phyloP scores from a whole-genome alignment of 345 rosid species.

The Citrus glauca region DNA sequence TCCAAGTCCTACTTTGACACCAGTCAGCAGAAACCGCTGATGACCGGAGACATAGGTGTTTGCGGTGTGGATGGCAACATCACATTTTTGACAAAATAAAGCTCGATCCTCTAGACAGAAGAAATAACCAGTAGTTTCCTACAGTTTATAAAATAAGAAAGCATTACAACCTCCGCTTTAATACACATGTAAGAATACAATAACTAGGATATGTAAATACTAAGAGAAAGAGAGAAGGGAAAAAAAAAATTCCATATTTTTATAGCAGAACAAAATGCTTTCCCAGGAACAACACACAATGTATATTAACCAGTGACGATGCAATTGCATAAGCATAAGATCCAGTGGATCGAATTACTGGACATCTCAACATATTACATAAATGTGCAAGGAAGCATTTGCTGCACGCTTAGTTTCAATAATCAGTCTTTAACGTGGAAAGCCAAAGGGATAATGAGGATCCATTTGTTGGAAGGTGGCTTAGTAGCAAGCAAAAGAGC shows the following conservation, averaged over 20 bases:
- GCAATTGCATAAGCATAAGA: background rate
- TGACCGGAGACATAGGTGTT: slow-evolving; percentile 14
- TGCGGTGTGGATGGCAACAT: slow-evolving; percentile 30
- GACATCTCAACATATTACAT: too few species aligned
- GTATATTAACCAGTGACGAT: background rate
- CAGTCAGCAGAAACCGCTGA: slow-evolving; percentile 31
- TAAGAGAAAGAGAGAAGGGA: too few species aligned
- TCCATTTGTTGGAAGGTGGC: background rate
- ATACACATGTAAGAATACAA: background rate
- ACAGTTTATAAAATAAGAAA: background rate
- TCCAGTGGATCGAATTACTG: background rate
- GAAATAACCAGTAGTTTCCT: slow-evolving; percentile 30
- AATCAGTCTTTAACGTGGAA: background rate
- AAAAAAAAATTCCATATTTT: background rate
- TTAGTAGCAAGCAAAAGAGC: background rate
- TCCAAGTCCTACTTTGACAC: slow-evolving; percentile 29
- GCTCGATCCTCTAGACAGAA: slow-evolving; percentile 43
- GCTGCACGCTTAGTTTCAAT: background rate
- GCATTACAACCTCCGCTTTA: background rate
- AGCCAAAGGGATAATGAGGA: background rate
- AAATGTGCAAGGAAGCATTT: background rate
- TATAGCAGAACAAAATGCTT: background rate
- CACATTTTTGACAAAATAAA: slow-evolving; percentile 33
- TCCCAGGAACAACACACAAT: background rate
- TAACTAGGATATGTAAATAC: too few species aligned